Base-by-base conservation (phyloP, 495 filamentous ascomycete species). In the Bombardia bombarda region DNA sequence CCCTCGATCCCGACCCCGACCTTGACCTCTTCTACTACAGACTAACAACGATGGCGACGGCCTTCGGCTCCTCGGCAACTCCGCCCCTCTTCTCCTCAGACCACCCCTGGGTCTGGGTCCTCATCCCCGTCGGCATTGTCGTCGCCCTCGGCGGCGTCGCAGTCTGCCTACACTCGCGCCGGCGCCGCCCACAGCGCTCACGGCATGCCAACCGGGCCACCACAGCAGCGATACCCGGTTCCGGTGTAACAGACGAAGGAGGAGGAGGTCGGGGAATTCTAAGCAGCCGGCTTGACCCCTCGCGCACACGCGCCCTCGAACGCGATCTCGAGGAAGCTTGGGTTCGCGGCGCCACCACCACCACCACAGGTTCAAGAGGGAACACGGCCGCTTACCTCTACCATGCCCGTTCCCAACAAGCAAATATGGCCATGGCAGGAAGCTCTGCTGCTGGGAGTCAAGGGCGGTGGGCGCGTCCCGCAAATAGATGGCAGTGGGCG, bases 311-410 rank as follows among this genome's bases (percentile, higher is more conserved):
- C 9, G 37, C 34, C 25, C 35, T 16, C 43, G 57, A 49, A 52
- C 56, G 39, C 26, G 59, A 41, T 44, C 53, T 45, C 46, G 52
- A 51, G 51, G 58, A 45, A 32, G 56, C 18, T 40, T 56, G 46
- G 53, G 53, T 30, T 42, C 51, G 44, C 25, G 53, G 40, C 32
- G 42, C 31, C 18, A 37, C 34, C 26, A 10, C 26, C 26, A 37
- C 34, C 16, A 37, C 17, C 2, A 23, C 34, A 23, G 17, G 9
- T 13, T 28, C 26, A 2, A n/a, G n/a, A n/a, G 9, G 9, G 26
- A 28, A 8, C 26, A 10, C 26, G 6, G 9, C 9, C 9, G 9
- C 26, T 8, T 1, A 28, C 6, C 26, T 28, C 26, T 13, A 10
- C 26, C 26, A 28, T 25, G 24, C 23, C n/a, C 16, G 21, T 16